Evolutionary conservation across 768 basidiomycete genomes (phyloP), one percentile per base, ranked within the genome.

Genomic region (Tylopilus balloui): DNA sequence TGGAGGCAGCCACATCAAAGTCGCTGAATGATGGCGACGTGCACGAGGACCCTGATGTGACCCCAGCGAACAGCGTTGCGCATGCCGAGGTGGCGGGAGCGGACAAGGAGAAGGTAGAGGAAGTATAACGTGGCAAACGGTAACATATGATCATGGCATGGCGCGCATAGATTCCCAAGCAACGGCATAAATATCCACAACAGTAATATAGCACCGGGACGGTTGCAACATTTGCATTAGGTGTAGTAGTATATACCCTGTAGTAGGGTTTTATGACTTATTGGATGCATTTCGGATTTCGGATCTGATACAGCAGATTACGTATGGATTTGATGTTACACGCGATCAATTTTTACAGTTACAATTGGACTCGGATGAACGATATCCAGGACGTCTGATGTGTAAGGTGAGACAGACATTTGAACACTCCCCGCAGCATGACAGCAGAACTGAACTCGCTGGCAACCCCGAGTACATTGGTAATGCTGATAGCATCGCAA

Each of bases 1-100:
- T 58, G n/a, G 70, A 71, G 55, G 64, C 64, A 50, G 63, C 56
- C 3, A 15, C 4, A 5, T 10, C 2, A 0, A 19, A n/a, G 24
- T 29, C 15, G 15, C n/a, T 27, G 14, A 27, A 17, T 1, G 41
- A 42, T 20, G 27, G 13, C 2, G 9, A 19, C 4, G 10, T 19
- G 23, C 31, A 47, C 1, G 37, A 32, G 4, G 45, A 47, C 20
- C 14, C 21, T 9, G 56, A 54, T 14, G 11, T 29, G 17, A 42
- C 20, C 9, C 56, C 27, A 4, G 36, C 28, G 1, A 32, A 36
- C 6, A 46, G 24, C 2, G 3, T 53, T 23, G 35, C 9, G 21
- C 29, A 39, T 6, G 19, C n/a, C 15, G 42, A 31, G 19, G 55
- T 31, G 13, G 23, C n/a, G 11, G 45, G 25, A 1, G 25, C 5